Conservation (phyloP, 177 flowering plant genomes). For the Tripterygium wilfordii region DNA sequence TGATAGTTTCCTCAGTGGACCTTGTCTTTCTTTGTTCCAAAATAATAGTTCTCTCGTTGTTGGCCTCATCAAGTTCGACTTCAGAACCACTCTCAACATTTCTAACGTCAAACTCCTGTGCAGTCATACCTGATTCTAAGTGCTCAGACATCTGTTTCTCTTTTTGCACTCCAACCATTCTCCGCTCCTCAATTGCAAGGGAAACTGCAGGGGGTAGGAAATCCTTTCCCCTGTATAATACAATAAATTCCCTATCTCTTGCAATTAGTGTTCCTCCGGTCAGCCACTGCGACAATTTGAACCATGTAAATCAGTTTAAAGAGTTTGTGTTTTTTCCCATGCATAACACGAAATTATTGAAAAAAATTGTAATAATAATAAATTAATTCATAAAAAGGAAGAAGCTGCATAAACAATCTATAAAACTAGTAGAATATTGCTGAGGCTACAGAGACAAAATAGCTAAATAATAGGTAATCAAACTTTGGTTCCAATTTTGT, state of each 20-base stretch:
- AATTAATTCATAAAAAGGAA: too few species aligned
- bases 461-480: too few species aligned
- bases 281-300: conserved; percentile 62
- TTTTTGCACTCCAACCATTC: conserved; percentile 20
- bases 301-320: background rate
- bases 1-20: conserved; percentile 27
- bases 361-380: background rate
- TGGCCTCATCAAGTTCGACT: conserved; percentile 12
- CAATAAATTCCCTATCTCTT: conserved; percentile 73
- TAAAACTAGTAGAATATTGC: too few species aligned
- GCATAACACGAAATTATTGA: background rate
- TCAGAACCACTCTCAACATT: conserved; percentile 14
- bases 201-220: conserved; percentile 89
- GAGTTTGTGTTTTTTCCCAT: background rate
- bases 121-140: conserved; percentile 10
- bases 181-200: conserved; percentile 68
- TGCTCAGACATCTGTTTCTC: conserved; percentile 8
- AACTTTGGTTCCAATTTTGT: too few species aligned
- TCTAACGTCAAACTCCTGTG: conserved; percentile 11
- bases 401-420: too few species aligned
- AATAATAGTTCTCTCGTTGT: conserved; percentile 8
- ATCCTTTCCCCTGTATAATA: conserved; percentile 92
- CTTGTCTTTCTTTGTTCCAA: conserved; percentile 22
- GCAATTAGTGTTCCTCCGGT: conserved; percentile 87
- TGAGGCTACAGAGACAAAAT: too few species aligned